Percentiles rank a stretch among this genome's conserved stretches.
Conservation (phyloP, 139 green algal species). For the Picochlorum sp. region DNA sequence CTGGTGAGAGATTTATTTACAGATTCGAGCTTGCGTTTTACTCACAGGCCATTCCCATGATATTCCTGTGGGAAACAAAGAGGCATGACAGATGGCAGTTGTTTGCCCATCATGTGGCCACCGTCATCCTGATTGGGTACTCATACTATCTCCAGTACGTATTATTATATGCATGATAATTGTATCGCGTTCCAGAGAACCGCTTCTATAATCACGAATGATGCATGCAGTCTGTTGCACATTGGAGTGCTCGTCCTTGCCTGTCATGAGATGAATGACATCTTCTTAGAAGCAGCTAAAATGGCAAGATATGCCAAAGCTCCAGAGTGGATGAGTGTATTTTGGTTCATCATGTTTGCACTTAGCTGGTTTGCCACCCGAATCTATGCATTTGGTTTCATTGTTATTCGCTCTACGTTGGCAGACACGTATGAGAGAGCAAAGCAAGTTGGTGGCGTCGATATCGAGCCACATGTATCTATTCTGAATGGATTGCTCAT, state of each 20-base stretch:
- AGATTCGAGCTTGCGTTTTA: slow-evolving; percentile 75
- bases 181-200: background rate
- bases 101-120: slow-evolving; percentile 75
- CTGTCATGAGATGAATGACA: slow-evolving; percentile 78
- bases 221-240: slow-evolving; percentile 49
- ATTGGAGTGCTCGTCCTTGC: slow-evolving; percentile 75
- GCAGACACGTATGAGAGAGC: slow-evolving; percentile 29
- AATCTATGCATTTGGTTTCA: slow-evolving; percentile 46
- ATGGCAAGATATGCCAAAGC: slow-evolving; percentile 51
- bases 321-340: slow-evolving; percentile 16
- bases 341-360: slow-evolving; percentile 50
- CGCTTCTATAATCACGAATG: background rate
- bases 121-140: slow-evolving; percentile 62
- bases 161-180: slow-evolving; percentile 10
- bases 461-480: slow-evolving; percentile 62
- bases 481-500: slow-evolving; percentile 71
- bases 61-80: slow-evolving; percentile 56
- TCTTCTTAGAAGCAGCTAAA: slow-evolving; percentile 82
- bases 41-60: slow-evolving; percentile 34
- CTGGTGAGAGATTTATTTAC: slow-evolving; percentile 64
- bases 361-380: slow-evolving; percentile 59
- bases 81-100: slow-evolving; percentile 74
- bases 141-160: slow-evolving; percentile 39
- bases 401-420: slow-evolving; percentile 47
- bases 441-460: slow-evolving; percentile 38